Evolutionary conservation across 306 rosid species (phyloP).

Genomic region (Glycine soja): DNA sequence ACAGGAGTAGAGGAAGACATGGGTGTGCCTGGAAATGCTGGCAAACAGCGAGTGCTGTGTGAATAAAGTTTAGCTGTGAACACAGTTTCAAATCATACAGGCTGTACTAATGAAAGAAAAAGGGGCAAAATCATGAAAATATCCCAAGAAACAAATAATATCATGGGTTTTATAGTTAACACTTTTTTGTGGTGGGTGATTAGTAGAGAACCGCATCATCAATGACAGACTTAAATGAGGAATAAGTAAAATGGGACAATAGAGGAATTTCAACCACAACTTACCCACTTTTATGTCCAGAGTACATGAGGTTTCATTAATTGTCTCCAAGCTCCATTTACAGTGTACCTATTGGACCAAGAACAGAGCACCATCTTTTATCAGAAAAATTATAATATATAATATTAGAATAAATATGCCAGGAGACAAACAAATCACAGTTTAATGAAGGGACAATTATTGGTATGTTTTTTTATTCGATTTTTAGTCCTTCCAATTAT

Average conservation of each 20-base stretch:
- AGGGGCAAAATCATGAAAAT: background rate
- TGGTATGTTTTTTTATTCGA: conserved; percentile 32
- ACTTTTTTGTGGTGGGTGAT: conserved; percentile 20
- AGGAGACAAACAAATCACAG: conserved; percentile 16
- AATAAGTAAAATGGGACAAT: conserved; percentile 22
- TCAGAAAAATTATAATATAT: conserved; percentile 21
- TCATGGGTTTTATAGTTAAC: background rate
- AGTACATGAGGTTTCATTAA: conserved; percentile 63
- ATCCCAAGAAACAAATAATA: background rate
- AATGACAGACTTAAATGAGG: conserved; percentile 5
- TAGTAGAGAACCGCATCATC: conserved; percentile 25
- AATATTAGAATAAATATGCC: conserved; percentile 24
- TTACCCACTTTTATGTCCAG: conserved; percentile 90
- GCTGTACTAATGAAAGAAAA: background rate
- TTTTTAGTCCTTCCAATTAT: conserved; percentile 22
- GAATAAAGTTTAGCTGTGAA: conserved; percentile 1
- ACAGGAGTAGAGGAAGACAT: background rate
- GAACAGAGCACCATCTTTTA: conserved; percentile 39
- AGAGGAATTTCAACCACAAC: conserved; percentile 51
- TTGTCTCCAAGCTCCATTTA: conserved; percentile 77
- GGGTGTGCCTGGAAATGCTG: background rate
- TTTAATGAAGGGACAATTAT: conserved; percentile 8
- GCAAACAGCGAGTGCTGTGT: background rate
- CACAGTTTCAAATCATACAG: background rate
- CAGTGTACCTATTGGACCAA: conserved; percentile 78